Conservation (phyloP, 148 eudicot species). For the Amaranthus palmeri region DNA sequence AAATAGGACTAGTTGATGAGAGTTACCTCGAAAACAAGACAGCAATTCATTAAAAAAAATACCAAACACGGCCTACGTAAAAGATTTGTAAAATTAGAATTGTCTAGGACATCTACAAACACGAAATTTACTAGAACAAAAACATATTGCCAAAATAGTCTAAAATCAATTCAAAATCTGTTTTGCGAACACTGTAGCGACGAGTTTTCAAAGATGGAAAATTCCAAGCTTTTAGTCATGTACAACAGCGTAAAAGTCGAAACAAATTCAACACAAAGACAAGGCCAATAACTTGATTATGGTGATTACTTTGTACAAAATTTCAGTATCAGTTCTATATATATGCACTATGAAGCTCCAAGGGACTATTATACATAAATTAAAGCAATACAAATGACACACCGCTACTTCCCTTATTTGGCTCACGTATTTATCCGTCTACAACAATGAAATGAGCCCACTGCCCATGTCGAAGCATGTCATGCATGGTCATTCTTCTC, state of each 20-base stretch:
- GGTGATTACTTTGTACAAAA: slow-evolving; percentile 26
- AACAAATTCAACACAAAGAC: neutral
- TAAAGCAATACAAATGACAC: slow-evolving; percentile 23
- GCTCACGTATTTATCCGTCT: slow-evolving; percentile 21
- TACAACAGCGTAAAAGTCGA: neutral
- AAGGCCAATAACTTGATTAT: slow-evolving; percentile 17
- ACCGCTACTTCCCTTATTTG: slow-evolving; percentile 18
- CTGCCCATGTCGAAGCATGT: neutral
- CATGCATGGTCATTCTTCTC: slow-evolving; percentile 10
- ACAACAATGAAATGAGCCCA: slow-evolving; percentile 14
- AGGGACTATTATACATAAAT: slow-evolving; percentile 21
- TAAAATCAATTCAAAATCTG: too few relatives aligned
- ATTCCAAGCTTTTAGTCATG: neutral
- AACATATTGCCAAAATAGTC: too few relatives aligned
- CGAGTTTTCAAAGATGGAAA: too few relatives aligned
- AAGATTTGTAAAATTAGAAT: too few relatives aligned
- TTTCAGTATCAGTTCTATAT: slow-evolving; percentile 16
- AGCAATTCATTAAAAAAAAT: too few relatives aligned
- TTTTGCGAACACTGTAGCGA: too few relatives aligned
- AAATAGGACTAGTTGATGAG: too few relatives aligned
- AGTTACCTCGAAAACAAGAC: too few relatives aligned
- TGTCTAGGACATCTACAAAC: too few relatives aligned
- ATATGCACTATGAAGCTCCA: slow-evolving; percentile 24
- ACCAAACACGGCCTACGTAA: too few relatives aligned
- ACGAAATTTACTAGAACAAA: too few relatives aligned